These are phyloP conservation scores for Nitzschia palea DNA, from an alignment of 108 stramenopile genomes.

Conservation along the genomic window DNA sequence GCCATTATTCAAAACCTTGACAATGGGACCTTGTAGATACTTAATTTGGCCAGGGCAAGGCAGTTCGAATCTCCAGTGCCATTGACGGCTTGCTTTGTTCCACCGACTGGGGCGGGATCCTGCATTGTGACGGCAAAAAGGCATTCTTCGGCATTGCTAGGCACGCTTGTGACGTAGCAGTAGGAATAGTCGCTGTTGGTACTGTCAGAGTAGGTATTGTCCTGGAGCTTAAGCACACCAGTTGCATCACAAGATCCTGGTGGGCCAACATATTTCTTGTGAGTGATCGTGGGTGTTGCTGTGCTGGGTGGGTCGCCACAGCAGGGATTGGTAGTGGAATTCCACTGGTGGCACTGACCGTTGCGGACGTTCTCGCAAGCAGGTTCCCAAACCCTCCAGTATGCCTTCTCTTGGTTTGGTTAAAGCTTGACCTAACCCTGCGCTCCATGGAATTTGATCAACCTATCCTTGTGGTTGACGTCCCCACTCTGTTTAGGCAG, in stretches of 20 bases:
- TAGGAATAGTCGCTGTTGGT: not conserved
- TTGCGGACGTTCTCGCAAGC: constrained; percentile 15
- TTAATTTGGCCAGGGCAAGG: not conserved
- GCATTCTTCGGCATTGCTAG: not conserved
- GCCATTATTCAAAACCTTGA: not conserved
- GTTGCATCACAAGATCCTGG: not conserved
- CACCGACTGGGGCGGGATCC: not conserved
- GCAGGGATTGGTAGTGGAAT: not conserved
- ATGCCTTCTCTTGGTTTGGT: constrained; percentile 1
- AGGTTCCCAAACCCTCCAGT: constrained; percentile 12
- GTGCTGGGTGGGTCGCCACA: constrained; percentile 8
- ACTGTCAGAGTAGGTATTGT: not conserved
- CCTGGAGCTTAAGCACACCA: not conserved
- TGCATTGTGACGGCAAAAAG: not conserved
- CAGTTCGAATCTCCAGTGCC: not conserved
- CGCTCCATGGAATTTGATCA: constrained; percentile 17
- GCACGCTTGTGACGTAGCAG: not conserved
- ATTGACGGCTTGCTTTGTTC: not conserved
- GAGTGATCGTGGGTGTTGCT: too few relatives aligned
- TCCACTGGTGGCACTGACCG: not conserved
- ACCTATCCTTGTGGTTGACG: constrained; percentile 3
- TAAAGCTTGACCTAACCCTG: not conserved
- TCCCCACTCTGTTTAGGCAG: too few relatives aligned
- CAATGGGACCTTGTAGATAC: not conserved
- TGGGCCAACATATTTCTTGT: not conserved